Evolutionary conservation across 2,329 filamentous ascomycete genomes (phyloP), one percentile per base, ranked within the genome.

Genomic region (Sporothrix schenckii): DNA sequence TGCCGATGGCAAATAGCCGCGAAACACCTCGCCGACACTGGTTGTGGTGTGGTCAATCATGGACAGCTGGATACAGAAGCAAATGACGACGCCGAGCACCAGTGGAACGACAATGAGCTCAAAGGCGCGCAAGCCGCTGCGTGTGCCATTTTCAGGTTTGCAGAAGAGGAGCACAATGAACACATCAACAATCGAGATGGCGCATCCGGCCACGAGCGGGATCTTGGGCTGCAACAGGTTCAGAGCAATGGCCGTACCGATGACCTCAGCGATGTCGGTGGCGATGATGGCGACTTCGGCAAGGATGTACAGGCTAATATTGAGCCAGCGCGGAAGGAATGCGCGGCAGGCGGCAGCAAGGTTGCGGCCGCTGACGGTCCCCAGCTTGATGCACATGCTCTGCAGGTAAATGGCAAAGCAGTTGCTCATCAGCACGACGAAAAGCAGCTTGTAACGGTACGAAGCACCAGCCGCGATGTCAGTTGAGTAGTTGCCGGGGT

Each of bases 191-290:
- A 92, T 90, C 0, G 88, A 90, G 49, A 92, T 82, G 21, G 88
- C 89, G 73, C 89, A 91, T 19, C 89, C 89, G 1, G 87, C 89
- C 0, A 91, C 88, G 10, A 92, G 80, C 0, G 89, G 89, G 5
- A 92, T 81, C 70, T 86, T 81, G 0, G 87, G 87, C 27, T 89
- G 83, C 44, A 92, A 82, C 16, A 92, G 80, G 74, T 91, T 91
- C 65, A 92, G 80, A 1, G 87, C 89, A 73, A 92, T 91, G 14
- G 89, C 89, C 21, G 88, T 90, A 66, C 89, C 89, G 73, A 92
- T 91, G 24, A 91, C 89, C 79, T 91, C 89, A 70, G 89, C 89
- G 73, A 92, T 87, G 77, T 92, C 89, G 0, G 89, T 92, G 0
- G 89, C 89, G 68, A 92, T 88, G 70, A 92, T 92, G 72, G 89